Evolutionary conservation across 2,329 filamentous ascomycete genomes (phyloP), one percentile per base, ranked within the genome.

Genomic region (Sclerotiophoma versabilis): DNA sequence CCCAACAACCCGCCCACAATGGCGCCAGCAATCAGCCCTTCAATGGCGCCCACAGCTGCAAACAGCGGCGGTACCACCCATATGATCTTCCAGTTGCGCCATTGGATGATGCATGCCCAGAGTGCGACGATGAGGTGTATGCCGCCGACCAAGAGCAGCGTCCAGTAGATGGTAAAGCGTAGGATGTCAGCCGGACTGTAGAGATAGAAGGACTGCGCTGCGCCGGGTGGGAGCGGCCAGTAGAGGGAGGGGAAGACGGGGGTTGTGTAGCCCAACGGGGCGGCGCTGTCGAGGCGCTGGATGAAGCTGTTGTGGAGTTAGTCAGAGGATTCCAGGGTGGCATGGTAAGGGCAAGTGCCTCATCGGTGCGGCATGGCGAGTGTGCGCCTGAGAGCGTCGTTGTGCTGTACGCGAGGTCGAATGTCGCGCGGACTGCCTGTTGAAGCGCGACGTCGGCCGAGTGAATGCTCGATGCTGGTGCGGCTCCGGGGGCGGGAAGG

Each of bases 161-260:
- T 96, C 92, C 92, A 97, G 70, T 88, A 84, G 14, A 95, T 77
- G 1, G 92, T 96, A 75, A 95, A 96, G 60, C 89, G 88, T 88
- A 91, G 93, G 49, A 96, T 90, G 70, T 96, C 91, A 55, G 76
- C 73, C 2, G 91, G 81, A 68, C 89, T 83, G 79, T 91, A 93
- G 63, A 96, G 86, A 66, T 87, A 88, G 58, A 78, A 77, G 27
- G 81, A 77, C 30, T 85, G 83, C 55, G 83, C 82, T 37, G 83
- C 77, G 54, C 74, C 73, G 11, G 87, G 80, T 20, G 83, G 81
- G 38, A 87, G 77, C 27, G 89, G 87, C 84, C 91, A 89, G 78
- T 92, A 92, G 56, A 97, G 86, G 30, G 90, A 91, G 1, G 92
- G 92, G 71, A 96, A 97, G 4, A 79, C 73, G 17, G 92, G 92